phyloP scores from a whole-genome alignment of 306 rosid species.

The Cyclanthera cordifolia region DNA sequence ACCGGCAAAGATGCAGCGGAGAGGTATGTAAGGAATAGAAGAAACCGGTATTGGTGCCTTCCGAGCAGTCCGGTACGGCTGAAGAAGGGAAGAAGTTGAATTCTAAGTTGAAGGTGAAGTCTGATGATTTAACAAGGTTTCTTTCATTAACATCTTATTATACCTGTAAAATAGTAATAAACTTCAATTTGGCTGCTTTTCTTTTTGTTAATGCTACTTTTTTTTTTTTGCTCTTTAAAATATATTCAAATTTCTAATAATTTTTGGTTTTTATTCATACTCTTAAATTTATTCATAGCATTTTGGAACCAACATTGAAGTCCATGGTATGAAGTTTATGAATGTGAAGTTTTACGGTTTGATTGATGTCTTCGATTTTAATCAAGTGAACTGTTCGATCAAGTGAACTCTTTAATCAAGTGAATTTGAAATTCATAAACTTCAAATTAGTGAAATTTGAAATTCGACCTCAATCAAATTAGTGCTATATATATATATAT shows the following conservation, averaged over 20 bases:
- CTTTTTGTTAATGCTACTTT: not conserved
- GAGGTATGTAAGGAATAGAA: not conserved
- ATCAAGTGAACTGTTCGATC: too few species aligned
- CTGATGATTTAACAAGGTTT: not conserved
- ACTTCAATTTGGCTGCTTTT: not conserved
- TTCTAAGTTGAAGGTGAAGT: slow-evolving; percentile 5
- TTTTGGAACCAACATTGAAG: not conserved
- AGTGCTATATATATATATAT: too few species aligned
- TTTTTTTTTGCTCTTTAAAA: not conserved
- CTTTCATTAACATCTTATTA: not conserved
- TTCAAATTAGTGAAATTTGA: too few species aligned
- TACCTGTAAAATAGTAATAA: not conserved
- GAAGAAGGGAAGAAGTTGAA: slow-evolving; percentile 10
- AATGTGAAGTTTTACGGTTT: too few species aligned
- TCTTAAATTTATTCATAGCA: not conserved
- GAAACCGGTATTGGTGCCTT: slow-evolving; percentile 8
- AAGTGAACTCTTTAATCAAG: too few species aligned
- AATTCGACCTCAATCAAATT: too few species aligned
- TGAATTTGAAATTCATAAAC: too few species aligned
- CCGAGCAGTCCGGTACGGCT: slow-evolving; percentile 4
- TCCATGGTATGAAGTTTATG: too few species aligned
- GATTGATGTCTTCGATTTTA: too few species aligned
- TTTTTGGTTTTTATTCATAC: not conserved
- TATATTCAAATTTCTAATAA: not conserved
- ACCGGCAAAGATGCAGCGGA: not conserved